phyloP scores from a whole-genome alignment of 306 rosid genomes.

The Medicago truncatula region MtrunA17r5.0-ANR NC_053045.1:62216501-62217000 shows the following conservation, averaged over 20 bases:
- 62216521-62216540: neutral
- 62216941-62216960: conserved; percentile 83
- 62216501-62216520: too few relatives aligned
- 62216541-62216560: neutral
- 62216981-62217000: conserved; percentile 66
- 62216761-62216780: too few relatives aligned
- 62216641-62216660: neutral
- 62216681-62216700: neutral
- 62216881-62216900: conserved; percentile 74
- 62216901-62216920: conserved; percentile 55
- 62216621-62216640: neutral
- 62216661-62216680: too few relatives aligned
- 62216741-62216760: neutral
- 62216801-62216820: conserved; percentile 40
- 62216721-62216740: conserved; percentile 3
- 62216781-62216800: conserved; percentile 75
- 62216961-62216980: conserved; percentile 59
- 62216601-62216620: neutral
- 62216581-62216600: neutral
- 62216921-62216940: conserved; percentile 83
- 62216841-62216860: conserved; percentile 41
- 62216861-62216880: conserved; percentile 60
- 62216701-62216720: conserved; percentile 19
- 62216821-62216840: conserved; percentile 32
- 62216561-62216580: neutral